Evolutionary conservation across 768 basidiomycete genomes (phyloP), one percentile per base, ranked within the genome.

Genomic region (Tulasnella calospora): DNA sequence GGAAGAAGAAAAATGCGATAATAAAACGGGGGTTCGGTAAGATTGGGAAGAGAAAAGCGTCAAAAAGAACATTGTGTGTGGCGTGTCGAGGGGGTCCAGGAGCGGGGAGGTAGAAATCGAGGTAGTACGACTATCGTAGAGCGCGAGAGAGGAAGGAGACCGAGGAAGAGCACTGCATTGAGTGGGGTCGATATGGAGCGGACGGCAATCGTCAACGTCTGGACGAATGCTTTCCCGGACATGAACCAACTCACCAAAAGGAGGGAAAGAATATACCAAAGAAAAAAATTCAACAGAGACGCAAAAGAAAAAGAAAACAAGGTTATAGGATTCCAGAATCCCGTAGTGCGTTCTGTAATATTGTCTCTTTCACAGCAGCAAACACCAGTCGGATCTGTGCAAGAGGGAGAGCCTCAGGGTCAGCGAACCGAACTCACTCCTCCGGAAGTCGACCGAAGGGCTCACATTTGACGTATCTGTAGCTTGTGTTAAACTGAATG

Each of bases 301-400:
- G 40, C 40, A 9, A 40, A 12, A 40, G 13, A 40, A 55, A n/a
- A n/a, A 19, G 17, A 55, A 55, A 21, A 21, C 5, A 55, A n/a
- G 17, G 61, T 79, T 47, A 91, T 83, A 96, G 89, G 81, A 95
- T 94, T 78, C 94, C 94, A 0, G 91, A 92, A 81, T 95, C 94
- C 83, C 92, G 90, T 8, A 95, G 85, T 3, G 94, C 94, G 82
- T 95, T 95, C 84, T 94, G 92, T 76, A 96, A 83, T 76, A 96
- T 95, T n/a, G 95, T 96, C 85, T 96, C 95, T 85, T 95, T 95
- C 70, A 95, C 93, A 0, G 93, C 93, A 0, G 92, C 92, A 79
- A 96, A 95, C 23, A 95, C 93, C 0, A 95, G 86, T 73, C 88
- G 85, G 76, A 67, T 72, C 79, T 55, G 46, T 27, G 23, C 27